These are phyloP conservation scores for Pseudogymnoascus sp. DNA, from an alignment of 2,329 filamentous ascomycete species.

Conservation along the genomic window DNA sequence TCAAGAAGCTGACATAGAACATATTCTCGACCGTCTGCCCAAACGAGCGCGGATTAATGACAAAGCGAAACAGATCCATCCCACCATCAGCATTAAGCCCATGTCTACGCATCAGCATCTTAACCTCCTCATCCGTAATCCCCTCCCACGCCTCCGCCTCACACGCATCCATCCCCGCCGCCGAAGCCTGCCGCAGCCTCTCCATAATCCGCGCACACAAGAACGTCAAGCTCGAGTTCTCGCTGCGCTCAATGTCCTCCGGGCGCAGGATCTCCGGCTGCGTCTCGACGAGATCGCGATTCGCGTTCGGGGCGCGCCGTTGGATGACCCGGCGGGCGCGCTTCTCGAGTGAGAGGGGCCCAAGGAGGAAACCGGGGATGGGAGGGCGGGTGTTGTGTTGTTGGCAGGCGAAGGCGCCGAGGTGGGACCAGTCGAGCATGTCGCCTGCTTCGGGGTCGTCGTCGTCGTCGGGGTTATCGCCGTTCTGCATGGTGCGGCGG, in stretches of 20 bases:
- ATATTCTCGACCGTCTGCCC: constrained; percentile 94
- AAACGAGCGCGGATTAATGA: constrained; percentile 83
- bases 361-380: constrained; percentile 76
- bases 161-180: constrained; percentile 41
- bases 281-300: constrained; percentile 61
- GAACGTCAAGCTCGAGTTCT: constrained; percentile 70
- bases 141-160: constrained; percentile 39
- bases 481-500: constrained; percentile 30
- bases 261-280: constrained; percentile 71
- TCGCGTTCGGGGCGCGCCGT: constrained; percentile 59
- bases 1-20: constrained; percentile 92
- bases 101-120: constrained; percentile 54
- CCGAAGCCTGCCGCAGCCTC: constrained; percentile 47
- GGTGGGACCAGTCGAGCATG: constrained; percentile 75
- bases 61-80: constrained; percentile 76
- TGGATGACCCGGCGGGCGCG: constrained; percentile 64
- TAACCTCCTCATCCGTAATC: constrained; percentile 39
- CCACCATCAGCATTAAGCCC: constrained; percentile 62
- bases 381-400: constrained; percentile 67
- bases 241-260: constrained; percentile 64
- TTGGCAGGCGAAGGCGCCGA: constrained; percentile 71
- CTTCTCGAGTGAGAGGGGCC: constrained; percentile 83
- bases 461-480: constrained; percentile 56
- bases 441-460: constrained; percentile 66
- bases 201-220: constrained; percentile 70